Conservation (phyloP, 768 basidiomycete species). For the Collybia sordida region DNA sequence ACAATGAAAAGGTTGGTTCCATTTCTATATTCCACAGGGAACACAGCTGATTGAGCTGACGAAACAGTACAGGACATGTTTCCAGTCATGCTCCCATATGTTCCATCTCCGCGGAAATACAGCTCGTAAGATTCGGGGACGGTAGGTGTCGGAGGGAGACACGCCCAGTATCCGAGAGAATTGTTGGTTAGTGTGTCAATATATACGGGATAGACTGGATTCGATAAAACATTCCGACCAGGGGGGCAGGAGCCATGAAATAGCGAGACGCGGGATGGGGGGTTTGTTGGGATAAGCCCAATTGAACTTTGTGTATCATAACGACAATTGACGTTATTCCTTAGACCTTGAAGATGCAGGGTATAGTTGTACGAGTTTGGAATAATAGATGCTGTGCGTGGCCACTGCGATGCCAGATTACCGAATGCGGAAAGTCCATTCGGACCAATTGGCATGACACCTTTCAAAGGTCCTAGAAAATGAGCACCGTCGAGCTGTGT, state of each 20-base stretch:
- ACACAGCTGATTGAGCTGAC: constrained; percentile 13
- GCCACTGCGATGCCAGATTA: neutral
- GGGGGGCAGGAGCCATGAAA: neutral
- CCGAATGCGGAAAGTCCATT: neutral
- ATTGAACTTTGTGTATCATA: neutral
- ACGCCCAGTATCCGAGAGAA: constrained; percentile 15
- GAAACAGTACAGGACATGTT: constrained; percentile 19
- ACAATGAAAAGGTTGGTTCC: neutral
- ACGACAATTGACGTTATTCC: neutral
- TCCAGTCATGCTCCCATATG: constrained; percentile 9
- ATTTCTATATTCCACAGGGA: constrained; percentile 12
- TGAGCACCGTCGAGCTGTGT: neutral
- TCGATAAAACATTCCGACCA: neutral
- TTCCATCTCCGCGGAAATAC: constrained; percentile 9
- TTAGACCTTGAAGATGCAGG: neutral
- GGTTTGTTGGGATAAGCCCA: neutral
- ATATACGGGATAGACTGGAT: neutral
- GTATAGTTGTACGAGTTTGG: constrained; percentile 1
- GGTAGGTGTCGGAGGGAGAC: neutral
- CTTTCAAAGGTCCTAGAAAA: neutral
- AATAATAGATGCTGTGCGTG: neutral
- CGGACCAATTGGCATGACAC: constrained; percentile 1
- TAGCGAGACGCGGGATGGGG: neutral
- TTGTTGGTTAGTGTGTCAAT: neutral
- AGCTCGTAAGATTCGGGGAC: constrained; percentile 8